Evolutionary conservation across 257 asterid species (phyloP), one percentile per base, ranked within the genome.

Genomic region (Leptodermis oblonga): DNA sequence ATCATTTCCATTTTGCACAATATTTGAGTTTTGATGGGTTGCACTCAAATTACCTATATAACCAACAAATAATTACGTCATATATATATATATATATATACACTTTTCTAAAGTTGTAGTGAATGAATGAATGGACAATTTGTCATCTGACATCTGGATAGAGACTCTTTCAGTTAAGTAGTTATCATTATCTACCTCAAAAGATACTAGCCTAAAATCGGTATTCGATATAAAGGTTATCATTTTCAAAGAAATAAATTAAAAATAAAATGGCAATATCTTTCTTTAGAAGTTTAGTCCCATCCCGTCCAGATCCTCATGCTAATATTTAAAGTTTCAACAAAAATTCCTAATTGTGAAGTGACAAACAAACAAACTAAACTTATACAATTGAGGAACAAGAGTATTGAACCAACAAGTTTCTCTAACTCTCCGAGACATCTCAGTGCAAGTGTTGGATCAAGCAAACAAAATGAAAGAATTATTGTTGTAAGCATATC

Each of bases 351-450:
- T 17, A 31, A 7, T 67, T 51, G 25, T 46, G 14, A 65, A 5
- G 6, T 45, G 28, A 17, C 10, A 49, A 20, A 33, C 23, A 39
- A 11, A 28, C 34, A 4, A 14, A 7, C 39, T 25, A 17, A 31
- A 34, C 1, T 34, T 51, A n/a, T 7, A 8, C 18, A 53, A 54
- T 37, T 6, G 41, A 37, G 23, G 37, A 22, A 31, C 10, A 67
- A n/a, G n/a, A n/a, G n/a, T 34, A 34, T 2, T 34, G 39, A 34
- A 34, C 39, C 41, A 39, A 31, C 5, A 1, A 15, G 66, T 22
- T 68, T 65, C 70, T 67, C 69, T 68, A 46, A n/a, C 68, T 61
- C 67, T 52, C 68, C 55, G 23, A 53, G 69, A 52, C 30, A 60
- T 51, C 56, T 75, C 60, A 22, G 20, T n/a, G 25, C 34, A 37